Base-by-base conservation (phyloP, 2,329 filamentous ascomycete genomes). In the Diaporthe citri region DNA sequence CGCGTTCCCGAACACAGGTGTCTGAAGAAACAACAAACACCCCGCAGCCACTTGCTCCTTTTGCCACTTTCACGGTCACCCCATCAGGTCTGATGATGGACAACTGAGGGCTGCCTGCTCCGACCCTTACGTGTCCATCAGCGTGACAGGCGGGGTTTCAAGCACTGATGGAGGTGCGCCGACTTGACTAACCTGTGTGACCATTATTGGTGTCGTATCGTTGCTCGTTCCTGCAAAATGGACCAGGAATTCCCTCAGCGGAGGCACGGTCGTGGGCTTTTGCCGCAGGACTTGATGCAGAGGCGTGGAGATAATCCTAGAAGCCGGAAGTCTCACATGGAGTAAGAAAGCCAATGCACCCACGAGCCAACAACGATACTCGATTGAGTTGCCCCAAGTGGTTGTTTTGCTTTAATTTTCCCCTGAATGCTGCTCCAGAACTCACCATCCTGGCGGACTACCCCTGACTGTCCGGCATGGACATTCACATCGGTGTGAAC, bases 1-100 rank as follows among this genome's bases (percentile, higher is more conserved):
- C 55, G 96, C 97, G 2, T 99, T 99, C 81, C 97, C 97, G 0
- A 96, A 96, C 34, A 98, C 97, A 34, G 94, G 94, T 25, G 85
- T 93, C 64, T 93, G 83, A 83, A 64, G 15, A 28, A n/a, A 28
- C 20, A 39, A 4, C 25, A 25, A 20, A 4, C 25, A 25, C 13
- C 46, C 13, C 22, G 13, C 28, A 15, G 28, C 17, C 28, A 64
- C 8, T 20, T 72, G 25, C 25, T 15, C 34, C 43, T 51, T 31
- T 43, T 34, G 17, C 25, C 46, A 31, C n/a, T 10, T 64, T 25
- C 5, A 41, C 3, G 31, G 31, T 55, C 48, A 41, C 25, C 9
- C 17, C 31, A 22, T 7, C 22, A 48, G 22, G n/a, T 67, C 64
- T 28, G 64, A 25, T 36, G 22, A 52, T 25, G 22, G 13, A 10